A percentile compares a stretch with the other conserved stretches of the same genome.
phyloP scores from a whole-genome alignment of 23 red algal species.

The Gracilaria caudata region DNA sequence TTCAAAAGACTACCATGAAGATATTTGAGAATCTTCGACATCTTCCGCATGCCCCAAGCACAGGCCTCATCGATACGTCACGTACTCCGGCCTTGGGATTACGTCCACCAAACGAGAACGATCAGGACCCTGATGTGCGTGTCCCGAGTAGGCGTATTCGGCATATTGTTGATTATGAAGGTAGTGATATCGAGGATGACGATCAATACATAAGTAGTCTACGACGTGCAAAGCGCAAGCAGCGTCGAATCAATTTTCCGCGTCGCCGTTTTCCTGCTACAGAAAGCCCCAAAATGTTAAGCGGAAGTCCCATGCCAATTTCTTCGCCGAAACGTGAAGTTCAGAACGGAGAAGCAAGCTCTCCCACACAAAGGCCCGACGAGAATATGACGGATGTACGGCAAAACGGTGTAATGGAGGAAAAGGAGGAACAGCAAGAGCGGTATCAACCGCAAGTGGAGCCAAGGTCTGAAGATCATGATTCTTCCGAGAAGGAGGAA shows the following conservation, averaged over 20 bases:
- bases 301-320: not conserved
- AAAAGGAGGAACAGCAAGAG: not conserved
- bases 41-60: slow-evolving; percentile 66
- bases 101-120: not conserved
- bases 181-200: slow-evolving; percentile 52
- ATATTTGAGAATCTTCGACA: slow-evolving; percentile 68
- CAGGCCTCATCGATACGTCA: slow-evolving; percentile 46
- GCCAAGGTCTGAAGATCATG: not conserved
- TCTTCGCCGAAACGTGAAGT: not conserved
- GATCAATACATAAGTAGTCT: slow-evolving; percentile 54
- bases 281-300: not conserved
- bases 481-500: slow-evolving; percentile 8
- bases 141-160: not conserved
- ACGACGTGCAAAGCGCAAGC: slow-evolving; percentile 17
- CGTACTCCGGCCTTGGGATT: slow-evolving; percentile 22
- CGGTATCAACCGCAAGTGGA: not conserved
- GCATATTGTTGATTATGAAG: slow-evolving; percentile 35
- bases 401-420: slow-evolving; percentile 7
- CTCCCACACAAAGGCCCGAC: not conserved
- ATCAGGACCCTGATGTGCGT: slow-evolving; percentile 48
- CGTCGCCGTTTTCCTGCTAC: slow-evolving; percentile 36
- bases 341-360: slow-evolving; percentile 16
- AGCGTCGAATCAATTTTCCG: slow-evolving; percentile 52
- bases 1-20: slow-evolving; percentile 53
- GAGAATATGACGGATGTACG: slow-evolving; percentile 6